phyloP scores from a whole-genome alignment of 2,329 filamentous ascomycete species.

The Simplicillium sp. region DNA sequence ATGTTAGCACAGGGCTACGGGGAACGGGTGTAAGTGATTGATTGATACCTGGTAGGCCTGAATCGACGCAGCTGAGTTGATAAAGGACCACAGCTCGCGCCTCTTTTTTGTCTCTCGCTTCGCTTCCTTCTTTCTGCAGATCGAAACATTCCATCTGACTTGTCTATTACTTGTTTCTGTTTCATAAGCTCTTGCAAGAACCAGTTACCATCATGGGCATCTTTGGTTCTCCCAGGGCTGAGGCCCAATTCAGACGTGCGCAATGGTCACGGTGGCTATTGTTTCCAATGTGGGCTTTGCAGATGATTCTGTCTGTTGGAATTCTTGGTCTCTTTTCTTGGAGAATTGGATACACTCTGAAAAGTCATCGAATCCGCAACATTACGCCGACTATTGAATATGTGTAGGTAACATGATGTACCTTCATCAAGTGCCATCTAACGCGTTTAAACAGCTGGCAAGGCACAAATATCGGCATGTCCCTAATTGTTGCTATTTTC shows the following conservation, averaged over 20 bases:
- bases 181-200: too few species aligned
- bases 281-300: background rate
- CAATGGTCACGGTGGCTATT: background rate
- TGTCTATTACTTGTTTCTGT: too few species aligned
- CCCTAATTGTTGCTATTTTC: conserved; percentile 34
- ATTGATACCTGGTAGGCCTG: too few species aligned
- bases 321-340: conserved; percentile 40
- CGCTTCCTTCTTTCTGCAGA: too few species aligned
- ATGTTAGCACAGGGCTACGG: too few species aligned
- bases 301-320: background rate
- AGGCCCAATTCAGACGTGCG: background rate
- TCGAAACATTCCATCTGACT: too few species aligned
- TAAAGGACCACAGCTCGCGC: too few species aligned
- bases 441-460: conserved; percentile 35
- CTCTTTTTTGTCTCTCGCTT: too few species aligned
- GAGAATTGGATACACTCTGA: conserved; percentile 37
- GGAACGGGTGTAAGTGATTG: too few species aligned
- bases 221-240: too few species aligned
- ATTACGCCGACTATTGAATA: conserved; percentile 33
- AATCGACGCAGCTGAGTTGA: too few species aligned
- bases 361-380: conserved; percentile 20
- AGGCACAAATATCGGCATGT: conserved; percentile 38
- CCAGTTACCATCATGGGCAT: too few species aligned
- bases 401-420: conserved; percentile 29
- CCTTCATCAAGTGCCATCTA: conserved; percentile 12